phyloP scores from a whole-genome alignment of 306 rosid species.

The Lathyrus aphaca region DNA sequence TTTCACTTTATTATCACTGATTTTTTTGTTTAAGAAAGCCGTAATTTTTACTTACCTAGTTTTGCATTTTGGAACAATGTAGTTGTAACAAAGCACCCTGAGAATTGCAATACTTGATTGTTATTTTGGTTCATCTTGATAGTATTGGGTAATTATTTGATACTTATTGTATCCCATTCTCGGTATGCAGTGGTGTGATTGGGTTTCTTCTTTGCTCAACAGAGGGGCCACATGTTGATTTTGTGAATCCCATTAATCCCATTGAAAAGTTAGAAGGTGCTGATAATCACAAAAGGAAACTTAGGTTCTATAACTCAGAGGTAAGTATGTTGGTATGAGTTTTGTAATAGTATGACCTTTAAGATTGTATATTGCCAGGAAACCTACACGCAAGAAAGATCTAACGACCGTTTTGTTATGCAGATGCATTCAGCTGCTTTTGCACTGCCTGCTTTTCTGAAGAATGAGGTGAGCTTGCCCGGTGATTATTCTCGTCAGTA shows the following conservation, averaged over 20 bases:
- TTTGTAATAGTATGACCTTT: not conserved
- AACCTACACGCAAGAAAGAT: not conserved
- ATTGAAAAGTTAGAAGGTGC: slow-evolving; percentile 89
- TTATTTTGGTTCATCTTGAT: slow-evolving; percentile 16
- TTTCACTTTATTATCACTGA: slow-evolving; percentile 3
- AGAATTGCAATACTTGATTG: slow-evolving; percentile 6
- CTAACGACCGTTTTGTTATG: slow-evolving; percentile 1
- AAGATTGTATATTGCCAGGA: not conserved
- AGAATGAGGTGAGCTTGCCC: slow-evolving; percentile 63
- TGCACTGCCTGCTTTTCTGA: slow-evolving; percentile 77
- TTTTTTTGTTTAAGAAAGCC: not conserved
- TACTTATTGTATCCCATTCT: slow-evolving; percentile 12
- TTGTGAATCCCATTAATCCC: slow-evolving; percentile 80
- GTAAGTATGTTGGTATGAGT: slow-evolving; percentile 39
- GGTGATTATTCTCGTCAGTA: slow-evolving; percentile 25
- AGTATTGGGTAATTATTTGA: slow-evolving; percentile 1
- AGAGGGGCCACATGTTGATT: slow-evolving; percentile 85
- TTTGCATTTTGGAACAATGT: slow-evolving; percentile 4
- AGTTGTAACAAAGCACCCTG: not conserved
- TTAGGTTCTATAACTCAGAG: slow-evolving; percentile 87
- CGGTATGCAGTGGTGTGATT: slow-evolving; percentile 78
- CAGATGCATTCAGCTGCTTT: slow-evolving; percentile 94
- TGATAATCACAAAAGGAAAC: slow-evolving; percentile 69
- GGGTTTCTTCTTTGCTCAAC: slow-evolving; percentile 90
- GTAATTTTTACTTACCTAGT: not conserved